A percentile compares a stretch with the other conserved stretches of the same genome.
Evolutionary conservation across 2,329 filamentous ascomycete species (phyloP).

Genomic region (Aspergillus spinulosporus): DNA sequence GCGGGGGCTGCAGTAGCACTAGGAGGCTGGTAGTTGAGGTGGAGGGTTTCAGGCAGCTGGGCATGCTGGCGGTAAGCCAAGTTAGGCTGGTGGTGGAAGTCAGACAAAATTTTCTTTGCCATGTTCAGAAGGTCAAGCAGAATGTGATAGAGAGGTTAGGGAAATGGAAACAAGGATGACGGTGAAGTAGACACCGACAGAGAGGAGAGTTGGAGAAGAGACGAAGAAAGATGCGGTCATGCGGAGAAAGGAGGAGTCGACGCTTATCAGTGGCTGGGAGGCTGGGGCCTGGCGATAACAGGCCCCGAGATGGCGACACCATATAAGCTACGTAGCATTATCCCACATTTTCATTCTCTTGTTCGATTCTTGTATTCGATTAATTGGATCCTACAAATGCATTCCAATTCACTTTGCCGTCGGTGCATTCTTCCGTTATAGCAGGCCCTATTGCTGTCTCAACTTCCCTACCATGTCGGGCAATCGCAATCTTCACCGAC

Average conservation of each 20-base stretch:
- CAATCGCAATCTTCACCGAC: constrained; percentile 29
- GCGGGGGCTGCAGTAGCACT: constrained; percentile 5
- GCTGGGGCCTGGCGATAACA: background rate
- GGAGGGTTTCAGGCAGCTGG: constrained; percentile 28
- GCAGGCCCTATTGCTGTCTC: constrained; percentile 29
- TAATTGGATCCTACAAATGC: constrained; percentile 37
- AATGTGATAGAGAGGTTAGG: background rate
- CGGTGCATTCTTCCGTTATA: constrained; percentile 30
- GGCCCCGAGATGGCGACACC: background rate
- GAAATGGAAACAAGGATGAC: background rate
- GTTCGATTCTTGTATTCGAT: background rate
- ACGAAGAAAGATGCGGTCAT: constrained; percentile 6
- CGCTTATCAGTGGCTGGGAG: constrained; percentile 11
- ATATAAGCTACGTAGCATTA: background rate
- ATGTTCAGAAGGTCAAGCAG: constrained; percentile 20
- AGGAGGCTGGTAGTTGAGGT: constrained; percentile 18
- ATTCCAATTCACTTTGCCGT: constrained; percentile 39
- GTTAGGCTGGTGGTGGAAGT: constrained; percentile 28
- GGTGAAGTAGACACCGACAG: background rate
- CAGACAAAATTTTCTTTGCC: constrained; percentile 32
- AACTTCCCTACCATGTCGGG: constrained; percentile 26
- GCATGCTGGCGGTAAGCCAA: constrained; percentile 34
- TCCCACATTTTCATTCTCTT: background rate
- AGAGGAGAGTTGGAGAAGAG: constrained; percentile 8
- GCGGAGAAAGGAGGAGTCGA: constrained; percentile 5